Base-by-base conservation (phyloP, 2,329 filamentous ascomycete species). In the Coleophoma crateriformis region DNA sequence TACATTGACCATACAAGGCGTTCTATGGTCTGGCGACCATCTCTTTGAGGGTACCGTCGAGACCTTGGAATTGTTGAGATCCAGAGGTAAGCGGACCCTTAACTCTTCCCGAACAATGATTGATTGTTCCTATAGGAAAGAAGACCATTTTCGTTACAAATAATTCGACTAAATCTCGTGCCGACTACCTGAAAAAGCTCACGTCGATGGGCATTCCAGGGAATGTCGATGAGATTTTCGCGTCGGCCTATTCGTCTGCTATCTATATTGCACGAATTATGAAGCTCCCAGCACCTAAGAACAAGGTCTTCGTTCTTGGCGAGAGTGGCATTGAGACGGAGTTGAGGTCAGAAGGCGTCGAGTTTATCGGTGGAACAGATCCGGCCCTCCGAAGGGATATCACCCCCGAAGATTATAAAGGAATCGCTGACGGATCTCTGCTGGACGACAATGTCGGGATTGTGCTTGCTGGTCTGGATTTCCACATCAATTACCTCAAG, bases 181-280 rank as follows among this genome's bases (percentile, higher is more conserved):
- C 80, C 45, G 90, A 96, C 67, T 99, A 99, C 71, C 85, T 87
- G 67, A 90, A 92, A 74, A 99, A 97, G 66, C 85, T 99, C 52
- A 82, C 87, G 43, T 73, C 73, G 48, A 78, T 96, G 66, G 87
- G 87, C 43, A 96, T 99, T 61, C 85, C 87, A 1, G 84, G 82
- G 59, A 76, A 81, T 51, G 81, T 87, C 40, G 90, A 97, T 64
- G 94, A 99, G 72, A 88, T 99, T 58, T 99, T 99, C 66, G 90
- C 89, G 54, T 64, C 92, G 8, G 87, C 91, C 37, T 99, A 99
- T 78, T 95, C 90, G 57, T 85, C 94, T 38, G 88, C 92, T 54
- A 85, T 99, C 66, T 99, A 99, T 76, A 96, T 99, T 65, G 86
- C 89, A 10, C 87, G 91, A 57, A 96, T 99, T 68, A 80, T 99